These are phyloP conservation scores for Ophiocordyceps camponoti-floridani DNA, from an alignment of 2,329 filamentous ascomycete species.

Conservation along the genomic window DNA sequence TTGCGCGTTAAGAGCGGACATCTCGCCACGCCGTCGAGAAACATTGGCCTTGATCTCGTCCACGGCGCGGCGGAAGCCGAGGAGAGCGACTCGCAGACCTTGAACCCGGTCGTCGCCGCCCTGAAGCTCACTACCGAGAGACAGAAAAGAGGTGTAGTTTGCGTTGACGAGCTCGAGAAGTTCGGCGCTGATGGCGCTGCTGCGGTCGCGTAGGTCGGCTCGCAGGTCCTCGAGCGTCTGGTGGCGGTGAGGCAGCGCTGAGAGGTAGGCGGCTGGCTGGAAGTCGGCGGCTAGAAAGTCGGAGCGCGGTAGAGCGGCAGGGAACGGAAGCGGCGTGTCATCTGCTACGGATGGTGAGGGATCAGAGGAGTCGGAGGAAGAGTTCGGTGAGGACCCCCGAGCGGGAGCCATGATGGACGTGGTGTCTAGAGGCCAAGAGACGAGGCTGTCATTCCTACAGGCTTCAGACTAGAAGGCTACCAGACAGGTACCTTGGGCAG, in stretches of 20 bases:
- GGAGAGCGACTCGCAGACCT: constrained; percentile 68
- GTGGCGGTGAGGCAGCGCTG: constrained; percentile 64
- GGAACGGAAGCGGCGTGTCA: constrained; percentile 68
- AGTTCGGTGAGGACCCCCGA: constrained; percentile 4
- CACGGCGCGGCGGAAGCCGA: constrained; percentile 73
- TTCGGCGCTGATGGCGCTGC: constrained; percentile 64
- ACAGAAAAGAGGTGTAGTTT: constrained; percentile 85
- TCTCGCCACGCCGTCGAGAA: constrained; percentile 41
- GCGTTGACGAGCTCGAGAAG: constrained; percentile 87
- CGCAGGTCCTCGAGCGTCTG: constrained; percentile 92
- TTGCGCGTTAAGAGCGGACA: constrained; percentile 44
- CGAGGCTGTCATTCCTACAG: not conserved
- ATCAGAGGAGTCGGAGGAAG: constrained; percentile 3
- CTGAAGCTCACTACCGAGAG: constrained; percentile 60
- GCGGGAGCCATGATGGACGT: constrained; percentile 11
- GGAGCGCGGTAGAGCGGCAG: constrained; percentile 60
- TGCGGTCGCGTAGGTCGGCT: constrained; percentile 65
- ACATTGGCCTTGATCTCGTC: constrained; percentile 55
- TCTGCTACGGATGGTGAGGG: constrained; percentile 18
- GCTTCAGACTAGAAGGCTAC: no score
- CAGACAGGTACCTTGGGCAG: not conserved
- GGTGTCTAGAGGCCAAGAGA: not conserved
- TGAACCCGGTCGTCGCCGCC: constrained; percentile 87
- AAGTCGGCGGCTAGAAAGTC: constrained; percentile 71
- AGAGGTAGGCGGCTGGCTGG: constrained; percentile 66